phyloP scores from a whole-genome alignment of 768 basidiomycete genomes.

The Boletellus sp. region DNA sequence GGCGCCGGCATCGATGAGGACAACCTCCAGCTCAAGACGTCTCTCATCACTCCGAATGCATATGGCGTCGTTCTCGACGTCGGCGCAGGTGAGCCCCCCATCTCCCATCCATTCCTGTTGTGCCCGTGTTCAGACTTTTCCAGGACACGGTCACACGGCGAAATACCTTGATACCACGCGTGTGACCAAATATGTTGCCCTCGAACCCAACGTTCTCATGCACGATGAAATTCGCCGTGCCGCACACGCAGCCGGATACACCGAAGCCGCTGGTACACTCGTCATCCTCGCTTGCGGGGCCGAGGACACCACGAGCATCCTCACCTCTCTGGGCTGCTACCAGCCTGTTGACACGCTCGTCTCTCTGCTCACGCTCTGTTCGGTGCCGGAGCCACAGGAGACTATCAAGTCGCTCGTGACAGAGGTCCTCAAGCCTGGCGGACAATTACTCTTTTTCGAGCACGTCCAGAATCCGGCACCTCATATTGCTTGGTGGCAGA shows the following conservation, averaged over 20 bases:
- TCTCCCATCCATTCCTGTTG: neutral
- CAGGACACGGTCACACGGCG: slow-evolving; percentile 62
- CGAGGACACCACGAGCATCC: slow-evolving; percentile 50
- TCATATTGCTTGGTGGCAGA: slow-evolving; percentile 70
- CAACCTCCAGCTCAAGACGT: slow-evolving; percentile 38
- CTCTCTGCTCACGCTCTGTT: slow-evolving; percentile 64
- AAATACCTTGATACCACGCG: slow-evolving; percentile 53
- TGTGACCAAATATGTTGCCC: slow-evolving; percentile 64
- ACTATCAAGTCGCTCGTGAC: slow-evolving; percentile 45
- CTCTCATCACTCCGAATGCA: slow-evolving; percentile 52
- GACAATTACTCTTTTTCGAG: slow-evolving; percentile 64
- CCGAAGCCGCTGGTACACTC: slow-evolving; percentile 49
- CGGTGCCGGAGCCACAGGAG: slow-evolving; percentile 52
- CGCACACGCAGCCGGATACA: slow-evolving; percentile 51
- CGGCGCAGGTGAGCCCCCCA: slow-evolving; percentile 50
- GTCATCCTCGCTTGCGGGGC: slow-evolving; percentile 62
- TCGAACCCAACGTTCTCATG: slow-evolving; percentile 70
- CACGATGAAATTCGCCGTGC: slow-evolving; percentile 48
- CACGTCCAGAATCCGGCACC: slow-evolving; percentile 54
- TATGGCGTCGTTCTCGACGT: slow-evolving; percentile 62
- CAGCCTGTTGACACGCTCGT: slow-evolving; percentile 57
- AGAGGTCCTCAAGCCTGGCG: slow-evolving; percentile 59
- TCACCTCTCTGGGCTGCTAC: slow-evolving; percentile 35
- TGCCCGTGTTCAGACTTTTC: neutral
- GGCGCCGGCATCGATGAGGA: slow-evolving; percentile 46